A percentile compares a stretch with the other conserved stretches of the same genome.
phyloP scores from a whole-genome alignment of 768 basidiomycete species.

The Boletus sp. region DNA sequence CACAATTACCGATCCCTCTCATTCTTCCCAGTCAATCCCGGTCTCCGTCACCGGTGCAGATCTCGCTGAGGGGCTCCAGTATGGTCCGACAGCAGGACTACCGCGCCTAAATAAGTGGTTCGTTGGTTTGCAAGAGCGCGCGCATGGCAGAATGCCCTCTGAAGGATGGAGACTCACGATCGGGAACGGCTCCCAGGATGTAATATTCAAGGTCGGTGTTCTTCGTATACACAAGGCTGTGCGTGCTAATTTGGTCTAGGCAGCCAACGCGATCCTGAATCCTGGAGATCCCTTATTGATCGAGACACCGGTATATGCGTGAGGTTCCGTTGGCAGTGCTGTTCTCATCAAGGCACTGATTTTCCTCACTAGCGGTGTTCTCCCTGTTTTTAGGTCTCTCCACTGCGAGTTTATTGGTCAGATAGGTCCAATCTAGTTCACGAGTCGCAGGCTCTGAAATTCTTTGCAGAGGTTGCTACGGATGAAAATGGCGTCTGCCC shows the following conservation, averaged over 20 bases:
- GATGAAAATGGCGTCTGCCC: conserved; percentile 72
- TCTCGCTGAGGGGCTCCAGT: conserved; percentile 70
- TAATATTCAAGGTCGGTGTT: conserved; percentile 72
- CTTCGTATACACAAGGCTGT: neutral
- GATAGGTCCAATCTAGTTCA: conserved; percentile 6
- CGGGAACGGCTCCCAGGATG: conserved; percentile 85
- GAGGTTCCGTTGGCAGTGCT: conserved; percentile 25
- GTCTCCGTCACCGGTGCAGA: conserved; percentile 58
- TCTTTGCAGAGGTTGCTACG: conserved; percentile 66
- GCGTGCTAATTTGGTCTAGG: conserved; percentile 41
- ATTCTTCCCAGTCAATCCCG: conserved; percentile 43
- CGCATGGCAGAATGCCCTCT: conserved; percentile 59
- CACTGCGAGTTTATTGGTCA: conserved; percentile 59
- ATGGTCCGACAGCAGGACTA: conserved; percentile 71
- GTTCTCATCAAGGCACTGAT: conserved; percentile 12
- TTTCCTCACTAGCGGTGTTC: conserved; percentile 50
- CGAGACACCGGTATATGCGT: conserved; percentile 82
- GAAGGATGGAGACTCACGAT: conserved; percentile 77
- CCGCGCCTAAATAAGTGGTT: conserved; percentile 68
- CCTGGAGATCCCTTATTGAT: conserved; percentile 80
- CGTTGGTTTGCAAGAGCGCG: conserved; percentile 62
- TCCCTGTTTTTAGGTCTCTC: conserved; percentile 59
- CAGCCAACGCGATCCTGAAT: conserved; percentile 67
- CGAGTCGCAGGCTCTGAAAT: conserved; percentile 3
- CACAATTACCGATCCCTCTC: conserved; percentile 50